phyloP scores from a whole-genome alignment of 371 early-diverging fungal genomes.

The Mitosporidium daphniae region DNA sequence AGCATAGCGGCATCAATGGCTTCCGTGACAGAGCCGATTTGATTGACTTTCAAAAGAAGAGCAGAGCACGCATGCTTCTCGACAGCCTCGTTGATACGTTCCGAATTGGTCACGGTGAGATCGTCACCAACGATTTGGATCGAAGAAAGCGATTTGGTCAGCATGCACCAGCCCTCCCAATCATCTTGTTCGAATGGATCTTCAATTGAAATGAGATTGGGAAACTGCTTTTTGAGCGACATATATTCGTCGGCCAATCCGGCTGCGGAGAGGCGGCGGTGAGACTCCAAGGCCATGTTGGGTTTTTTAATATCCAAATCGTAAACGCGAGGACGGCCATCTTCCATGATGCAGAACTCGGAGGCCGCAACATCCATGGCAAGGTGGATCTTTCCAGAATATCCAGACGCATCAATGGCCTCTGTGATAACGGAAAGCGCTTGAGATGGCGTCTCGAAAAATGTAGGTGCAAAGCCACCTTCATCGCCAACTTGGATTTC shows the following conservation, averaged over 20 bases:
- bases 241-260: conserved; percentile 46
- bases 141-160: conserved; percentile 17
- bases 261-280: conserved; percentile 25
- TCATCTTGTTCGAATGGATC: conserved; percentile 98
- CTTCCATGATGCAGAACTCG: conserved; percentile 5
- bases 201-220: conserved; percentile 68
- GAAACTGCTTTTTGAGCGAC: conserved; percentile 44
- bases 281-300: conserved; percentile 31
- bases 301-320: conserved; percentile 79
- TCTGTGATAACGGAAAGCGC: conserved; percentile 56
- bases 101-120: conserved; percentile 84
- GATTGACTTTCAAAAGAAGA: conserved; percentile 90
- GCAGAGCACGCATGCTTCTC: conserved; percentile 73
- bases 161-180: conserved; percentile 51
- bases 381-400: conserved; percentile 65
- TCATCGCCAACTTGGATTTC: conserved; percentile 79
- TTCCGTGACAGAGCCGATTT: conserved; percentile 88
- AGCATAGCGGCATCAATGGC: conserved; percentile 46
- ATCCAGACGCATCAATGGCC: conserved; percentile 63
- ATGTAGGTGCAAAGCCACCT: conserved; percentile 97
- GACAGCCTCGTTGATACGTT: conserved; percentile 46
- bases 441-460: conserved; percentile 55
- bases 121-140: conserved; percentile 92
- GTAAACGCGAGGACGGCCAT: conserved; percentile 18
- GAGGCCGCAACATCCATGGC: conserved; percentile 95